These are phyloP conservation scores for Lentinula detonsa DNA, from an alignment of 768 basidiomycete genomes.

Conservation along the genomic window DNA sequence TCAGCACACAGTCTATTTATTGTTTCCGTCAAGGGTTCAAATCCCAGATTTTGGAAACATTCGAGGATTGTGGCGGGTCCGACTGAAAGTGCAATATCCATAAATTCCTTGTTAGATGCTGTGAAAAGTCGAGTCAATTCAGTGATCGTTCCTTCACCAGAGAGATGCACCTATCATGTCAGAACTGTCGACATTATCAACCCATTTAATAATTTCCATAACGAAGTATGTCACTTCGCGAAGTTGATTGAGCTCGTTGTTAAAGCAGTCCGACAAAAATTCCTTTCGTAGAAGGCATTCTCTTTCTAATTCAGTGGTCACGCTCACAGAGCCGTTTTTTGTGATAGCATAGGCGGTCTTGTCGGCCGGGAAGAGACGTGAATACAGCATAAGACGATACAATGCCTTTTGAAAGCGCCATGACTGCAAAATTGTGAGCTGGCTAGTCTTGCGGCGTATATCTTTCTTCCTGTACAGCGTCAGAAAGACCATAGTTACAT, in stretches of 20 bases:
- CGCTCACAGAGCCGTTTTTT: not conserved
- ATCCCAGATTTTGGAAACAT: not conserved
- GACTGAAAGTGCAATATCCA: slow-evolving; percentile 1
- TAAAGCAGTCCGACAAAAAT: not conserved
- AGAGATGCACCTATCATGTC: slow-evolving; percentile 1
- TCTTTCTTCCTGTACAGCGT: not conserved
- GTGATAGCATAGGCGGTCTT: not conserved
- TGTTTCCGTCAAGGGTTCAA: not conserved
- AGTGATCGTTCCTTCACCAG: not conserved
- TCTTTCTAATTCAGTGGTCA: not conserved
- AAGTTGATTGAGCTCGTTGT: not conserved
- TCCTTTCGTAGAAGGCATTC: not conserved
- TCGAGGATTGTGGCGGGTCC: slow-evolving; percentile 7
- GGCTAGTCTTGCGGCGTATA: not conserved
- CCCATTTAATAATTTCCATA: not conserved
- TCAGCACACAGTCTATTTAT: not conserved
- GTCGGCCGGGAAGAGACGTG: slow-evolving; percentile 2
- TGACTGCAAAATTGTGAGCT: not conserved
- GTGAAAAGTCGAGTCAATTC: not conserved
- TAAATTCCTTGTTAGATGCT: not conserved
- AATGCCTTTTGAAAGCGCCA: not conserved
- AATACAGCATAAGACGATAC: slow-evolving; percentile 6
- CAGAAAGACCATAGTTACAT: not conserved
- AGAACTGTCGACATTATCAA: not conserved
- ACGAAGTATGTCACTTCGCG: not conserved